Evolutionary conservation across 2,329 filamentous ascomycete genomes (phyloP), one percentile per base, ranked within the genome.

Genomic region (Aspergillus neotritici): DNA sequence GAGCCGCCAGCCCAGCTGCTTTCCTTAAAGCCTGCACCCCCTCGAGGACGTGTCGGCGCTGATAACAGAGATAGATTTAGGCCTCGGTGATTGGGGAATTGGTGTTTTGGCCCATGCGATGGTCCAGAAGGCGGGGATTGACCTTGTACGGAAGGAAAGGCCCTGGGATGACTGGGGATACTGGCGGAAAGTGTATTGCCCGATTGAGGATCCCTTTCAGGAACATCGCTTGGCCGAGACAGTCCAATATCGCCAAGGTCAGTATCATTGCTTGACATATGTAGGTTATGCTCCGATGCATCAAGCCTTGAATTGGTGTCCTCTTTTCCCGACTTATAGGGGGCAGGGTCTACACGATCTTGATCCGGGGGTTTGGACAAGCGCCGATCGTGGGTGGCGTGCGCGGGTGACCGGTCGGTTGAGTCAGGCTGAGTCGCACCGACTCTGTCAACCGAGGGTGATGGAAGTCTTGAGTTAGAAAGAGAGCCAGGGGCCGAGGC

Each of bases 391-490:
- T 50, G 47, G 36, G 37, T 32, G 42, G 60, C 37, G 46, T 60
- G 49, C 51, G 46, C 42, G 13, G 59, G 57, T 12, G 60, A 62
- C 31, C 59, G 57, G 40, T 44, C 57, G 21, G 58, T 66, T 17
- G 57, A 52, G 43, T 62, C 50, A 13, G 62, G 55, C 47, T 67
- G 51, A 31, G 68, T 59, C 13, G 72, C 55, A 37, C 67, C 70
- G 38, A 70, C 58, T 52, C 76, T 71, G 50, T 79, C 80, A 12
- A 73, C 63, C 17, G 69, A 76, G 12, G 81, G 81, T 5, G 81
- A 83, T 7, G 81, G 82, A 37, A 78, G 72, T 44, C 79, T 74
- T 15, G 80, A 83, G 25, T 76, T 80, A 14, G 72, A 63, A 14
- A 66, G 73, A 7, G 80, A 83, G 31, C 73, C 75, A 43, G 73